phyloP scores from a whole-genome alignment of 2,329 filamentous ascomycete genomes.

The Fusarium hostae region DNA sequence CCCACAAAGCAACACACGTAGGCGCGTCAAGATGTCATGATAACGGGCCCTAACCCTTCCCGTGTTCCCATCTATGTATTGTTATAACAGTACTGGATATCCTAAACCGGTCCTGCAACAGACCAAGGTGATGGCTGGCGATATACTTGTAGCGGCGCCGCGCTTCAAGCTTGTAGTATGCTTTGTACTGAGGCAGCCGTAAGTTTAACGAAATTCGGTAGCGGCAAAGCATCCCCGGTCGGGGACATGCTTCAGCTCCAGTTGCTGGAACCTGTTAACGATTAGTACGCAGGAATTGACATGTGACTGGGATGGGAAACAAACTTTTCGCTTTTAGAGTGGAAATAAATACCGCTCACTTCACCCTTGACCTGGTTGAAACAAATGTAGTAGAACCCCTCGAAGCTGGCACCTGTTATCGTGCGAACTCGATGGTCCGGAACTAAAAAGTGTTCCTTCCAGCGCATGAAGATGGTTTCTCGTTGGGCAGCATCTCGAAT shows the following conservation, averaged over 20 bases:
- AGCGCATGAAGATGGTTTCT: conserved; percentile 97
- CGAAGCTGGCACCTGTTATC: conserved; percentile 94
- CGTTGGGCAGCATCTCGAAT: conserved; percentile 79
- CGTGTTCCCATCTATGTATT: conserved; percentile 41
- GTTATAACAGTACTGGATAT: conserved; percentile 25
- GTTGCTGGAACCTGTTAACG: conserved; percentile 80
- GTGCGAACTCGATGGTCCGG: conserved; percentile 92
- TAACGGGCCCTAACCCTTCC: conserved; percentile 32
- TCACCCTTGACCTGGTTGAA: conserved; percentile 91
- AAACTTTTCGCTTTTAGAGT: conserved; percentile 97
- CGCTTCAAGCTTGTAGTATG: conserved; percentile 3
- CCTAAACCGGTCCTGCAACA: conserved; percentile 18
- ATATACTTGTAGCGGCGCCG: conserved; percentile 1
- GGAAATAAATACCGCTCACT: conserved; percentile 96
- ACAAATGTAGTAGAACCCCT: conserved; percentile 99
- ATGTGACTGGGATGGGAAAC: conserved; percentile 49
- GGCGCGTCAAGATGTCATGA: conserved; percentile 33
- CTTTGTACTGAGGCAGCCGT: neutral
- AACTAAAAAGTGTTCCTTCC: conserved; percentile 98
- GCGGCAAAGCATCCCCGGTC: conserved; percentile 85
- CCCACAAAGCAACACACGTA: conserved; percentile 26
- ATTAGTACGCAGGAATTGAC: conserved; percentile 1
- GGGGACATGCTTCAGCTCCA: conserved; percentile 89
- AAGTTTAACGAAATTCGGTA: conserved; percentile 76
- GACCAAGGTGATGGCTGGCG: conserved; percentile 10